Conservation (phyloP, 176 grass and related monocot genomes). For the Zizania latifolia region DNA sequence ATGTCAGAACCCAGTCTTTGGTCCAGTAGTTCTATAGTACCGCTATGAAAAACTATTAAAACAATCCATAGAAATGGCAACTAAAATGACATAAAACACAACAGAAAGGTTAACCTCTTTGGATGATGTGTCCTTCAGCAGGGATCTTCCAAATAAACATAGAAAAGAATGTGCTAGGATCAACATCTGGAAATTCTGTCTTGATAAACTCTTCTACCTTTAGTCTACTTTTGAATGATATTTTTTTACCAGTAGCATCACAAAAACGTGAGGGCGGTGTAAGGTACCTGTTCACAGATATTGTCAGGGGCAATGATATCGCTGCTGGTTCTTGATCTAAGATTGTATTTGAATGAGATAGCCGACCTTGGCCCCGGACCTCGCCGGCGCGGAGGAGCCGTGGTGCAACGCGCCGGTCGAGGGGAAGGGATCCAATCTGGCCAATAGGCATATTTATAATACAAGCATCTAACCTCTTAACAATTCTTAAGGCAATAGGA, state of each 20-base stretch:
- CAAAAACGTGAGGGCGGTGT: constrained; percentile 50
- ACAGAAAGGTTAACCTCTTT: constrained; percentile 42
- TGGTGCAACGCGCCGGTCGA: too few species aligned
- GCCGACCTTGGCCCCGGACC: too few species aligned
- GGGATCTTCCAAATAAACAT: constrained; percentile 90
- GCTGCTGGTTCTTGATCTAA: too few species aligned
- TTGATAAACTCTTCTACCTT: constrained; percentile 71
- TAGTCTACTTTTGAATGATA: constrained; percentile 57
- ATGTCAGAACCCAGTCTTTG: constrained; percentile 12
- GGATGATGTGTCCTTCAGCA: constrained; percentile 16
- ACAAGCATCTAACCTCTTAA: too few species aligned
- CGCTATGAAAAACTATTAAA: neutral
- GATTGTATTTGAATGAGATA: too few species aligned
- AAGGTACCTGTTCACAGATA: constrained; percentile 62
- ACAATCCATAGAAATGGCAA: neutral
- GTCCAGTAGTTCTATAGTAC: neutral
- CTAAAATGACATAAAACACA: constrained; percentile 22
- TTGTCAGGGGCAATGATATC: too few species aligned
- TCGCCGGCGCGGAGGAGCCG: too few species aligned
- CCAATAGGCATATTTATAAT: too few species aligned
- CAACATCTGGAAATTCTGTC: constrained; percentile 57
- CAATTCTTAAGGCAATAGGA: too few species aligned
- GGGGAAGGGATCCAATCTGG: too few species aligned
- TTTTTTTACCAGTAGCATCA: constrained; percentile 42
- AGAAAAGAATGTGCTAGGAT: constrained; percentile 69